These are phyloP conservation scores for Hyphopichia pseudoburtonii DNA, from an alignment of 1,139 yeast species.

Conservation along the genomic window DNA sequence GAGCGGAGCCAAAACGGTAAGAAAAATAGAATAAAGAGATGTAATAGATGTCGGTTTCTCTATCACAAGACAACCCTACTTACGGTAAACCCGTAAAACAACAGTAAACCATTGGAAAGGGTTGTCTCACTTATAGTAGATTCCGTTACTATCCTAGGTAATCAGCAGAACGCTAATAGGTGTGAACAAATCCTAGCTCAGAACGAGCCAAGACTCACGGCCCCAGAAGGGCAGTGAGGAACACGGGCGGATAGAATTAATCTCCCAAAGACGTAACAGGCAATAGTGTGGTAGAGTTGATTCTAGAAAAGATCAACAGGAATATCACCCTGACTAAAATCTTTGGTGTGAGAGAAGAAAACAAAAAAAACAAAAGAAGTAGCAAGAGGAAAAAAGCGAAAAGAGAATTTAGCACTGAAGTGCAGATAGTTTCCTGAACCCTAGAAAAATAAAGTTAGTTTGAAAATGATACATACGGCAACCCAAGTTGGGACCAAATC, in stretches of 20 bases:
- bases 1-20: conserved; percentile 1
- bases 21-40: conserved; percentile 11
- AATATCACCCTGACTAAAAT: conserved; percentile 71
- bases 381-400: conserved; percentile 7
- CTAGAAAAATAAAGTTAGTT: neutral
- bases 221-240: conserved; percentile 21
- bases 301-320: conserved; percentile 17
- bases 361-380: conserved; percentile 12
- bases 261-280: conserved; percentile 99
- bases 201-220: conserved; percentile 33
- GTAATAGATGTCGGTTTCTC: conserved; percentile 58
- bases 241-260: conserved; percentile 56
- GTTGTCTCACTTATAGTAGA: conserved; percentile 72
- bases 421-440: neutral
- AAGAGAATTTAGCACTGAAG: conserved; percentile 9
- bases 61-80: conserved; percentile 69
- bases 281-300: conserved; percentile 41
- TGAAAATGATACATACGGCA: conserved; percentile 73
- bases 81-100: too few relatives aligned
- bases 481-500: conserved; percentile 99
- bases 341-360: conserved; percentile 42
- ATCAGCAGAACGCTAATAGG: conserved; percentile 45
- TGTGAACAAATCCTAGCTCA: conserved; percentile 49
- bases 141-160: conserved; percentile 37
- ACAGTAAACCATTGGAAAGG: too few relatives aligned